These are phyloP conservation scores for Lathyrus aphaca DNA, from an alignment of 306 rosid species.

Conservation along the genomic window DNA sequence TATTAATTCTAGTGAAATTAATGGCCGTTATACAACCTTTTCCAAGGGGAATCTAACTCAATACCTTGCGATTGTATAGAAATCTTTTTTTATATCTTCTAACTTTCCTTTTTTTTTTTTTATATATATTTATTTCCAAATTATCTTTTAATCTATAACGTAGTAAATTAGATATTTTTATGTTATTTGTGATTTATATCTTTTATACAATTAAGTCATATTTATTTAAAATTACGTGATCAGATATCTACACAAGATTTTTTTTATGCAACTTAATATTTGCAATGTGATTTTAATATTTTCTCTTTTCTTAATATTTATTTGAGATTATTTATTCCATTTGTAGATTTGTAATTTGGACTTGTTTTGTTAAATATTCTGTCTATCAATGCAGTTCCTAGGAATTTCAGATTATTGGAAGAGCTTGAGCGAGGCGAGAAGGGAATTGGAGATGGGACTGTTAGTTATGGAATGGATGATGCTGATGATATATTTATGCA, in stretches of 20 bases:
- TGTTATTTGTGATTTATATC: not conserved
- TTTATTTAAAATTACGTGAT: not conserved
- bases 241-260: slow-evolving; percentile 9
- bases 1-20: no score
- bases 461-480: slow-evolving; percentile 99
- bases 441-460: slow-evolving; percentile 99
- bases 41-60: no score
- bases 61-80: no score
- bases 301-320: not conserved
- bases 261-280: slow-evolving; percentile 1
- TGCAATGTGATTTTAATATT: slow-evolving; percentile 1
- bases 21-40: no score
- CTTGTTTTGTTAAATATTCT: slow-evolving; percentile 21
- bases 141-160: no score
- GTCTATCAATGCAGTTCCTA: slow-evolving; percentile 68
- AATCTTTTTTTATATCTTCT: not conserved
- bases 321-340: not conserved
- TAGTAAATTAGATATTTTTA: no score
- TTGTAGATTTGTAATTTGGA: not conserved
- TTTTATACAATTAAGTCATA: not conserved
- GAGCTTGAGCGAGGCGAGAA: slow-evolving; percentile 99
- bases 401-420: slow-evolving; percentile 93
- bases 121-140: not conserved
- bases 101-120: no score
- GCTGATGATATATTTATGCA: slow-evolving; percentile 95